phyloP scores from a whole-genome alignment of 176 grass and related monocot species.

The Phoenix roebelenii region DNA sequence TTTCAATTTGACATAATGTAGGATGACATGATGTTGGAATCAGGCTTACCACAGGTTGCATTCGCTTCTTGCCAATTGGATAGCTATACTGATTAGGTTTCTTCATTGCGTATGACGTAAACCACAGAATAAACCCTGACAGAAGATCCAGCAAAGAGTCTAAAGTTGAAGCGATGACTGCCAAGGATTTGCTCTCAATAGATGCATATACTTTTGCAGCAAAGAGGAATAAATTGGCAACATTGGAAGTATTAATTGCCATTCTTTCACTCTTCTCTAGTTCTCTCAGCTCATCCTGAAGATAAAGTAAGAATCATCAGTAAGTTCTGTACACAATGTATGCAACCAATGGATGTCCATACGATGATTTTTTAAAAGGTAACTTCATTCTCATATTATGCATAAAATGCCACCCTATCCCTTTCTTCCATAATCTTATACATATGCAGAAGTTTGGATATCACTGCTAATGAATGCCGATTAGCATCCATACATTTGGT shows the following conservation, averaged over 20 bases:
- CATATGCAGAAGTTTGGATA: no score
- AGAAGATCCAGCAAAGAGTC: constrained; percentile 86
- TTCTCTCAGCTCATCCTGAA: constrained; percentile 59
- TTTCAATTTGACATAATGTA: no score
- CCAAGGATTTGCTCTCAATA: constrained; percentile 49
- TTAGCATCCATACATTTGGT: no score
- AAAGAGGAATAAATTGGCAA: constrained; percentile 75
- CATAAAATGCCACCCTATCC: background rate
- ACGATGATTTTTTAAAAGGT: no score
- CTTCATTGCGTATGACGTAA: constrained; percentile 70
- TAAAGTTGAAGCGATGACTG: constrained; percentile 81
- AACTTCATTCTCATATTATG: no score
- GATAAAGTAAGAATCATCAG: background rate
- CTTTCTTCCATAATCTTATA: no score
- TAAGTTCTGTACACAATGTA: background rate
- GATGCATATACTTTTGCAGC: constrained; percentile 66
- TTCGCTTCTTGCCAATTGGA: constrained; percentile 88
- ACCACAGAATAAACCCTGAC: constrained; percentile 91
- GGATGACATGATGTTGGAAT: no score
- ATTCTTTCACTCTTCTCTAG: constrained; percentile 49
- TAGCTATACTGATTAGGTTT: constrained; percentile 88
- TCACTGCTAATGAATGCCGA: no score
- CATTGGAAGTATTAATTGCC: constrained; percentile 71
- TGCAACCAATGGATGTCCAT: no score
- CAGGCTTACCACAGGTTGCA: constrained; percentile 81